phyloP scores from a whole-genome alignment of 495 filamentous ascomycete species.

The Tuber magnatum region DNA sequence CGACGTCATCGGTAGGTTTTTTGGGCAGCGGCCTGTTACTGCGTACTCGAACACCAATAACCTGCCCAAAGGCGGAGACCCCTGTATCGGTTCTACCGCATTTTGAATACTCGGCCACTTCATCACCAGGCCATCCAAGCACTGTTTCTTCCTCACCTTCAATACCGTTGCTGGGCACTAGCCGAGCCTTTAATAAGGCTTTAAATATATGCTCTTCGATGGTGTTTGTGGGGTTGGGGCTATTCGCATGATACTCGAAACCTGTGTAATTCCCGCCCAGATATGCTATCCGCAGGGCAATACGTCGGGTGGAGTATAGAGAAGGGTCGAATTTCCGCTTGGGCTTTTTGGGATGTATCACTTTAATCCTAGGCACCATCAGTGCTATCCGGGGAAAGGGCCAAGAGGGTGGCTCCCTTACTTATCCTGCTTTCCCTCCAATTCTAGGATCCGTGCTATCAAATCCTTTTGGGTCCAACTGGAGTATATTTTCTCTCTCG shows the following conservation, averaged over 20 bases:
- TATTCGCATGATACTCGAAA: constrained; percentile 69
- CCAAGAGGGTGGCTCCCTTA: constrained; percentile 41
- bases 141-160: constrained; percentile 38
- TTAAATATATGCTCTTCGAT: constrained; percentile 91
- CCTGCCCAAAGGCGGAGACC: constrained; percentile 95
- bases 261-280: constrained; percentile 85
- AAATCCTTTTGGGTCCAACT: constrained; percentile 61
- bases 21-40: constrained; percentile 58
- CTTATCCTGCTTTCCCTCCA: constrained; percentile 57
- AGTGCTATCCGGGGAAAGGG: constrained; percentile 3
- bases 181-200: constrained; percentile 66
- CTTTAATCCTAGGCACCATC: constrained; percentile 18
- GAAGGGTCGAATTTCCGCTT: constrained; percentile 61
- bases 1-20: constrained; percentile 9
- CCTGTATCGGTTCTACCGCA: constrained; percentile 88
- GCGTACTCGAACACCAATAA: constrained; percentile 72
- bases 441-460: constrained; percentile 55
- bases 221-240: constrained; percentile 61
- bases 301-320: constrained; percentile 71
- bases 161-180: constrained; percentile 63
- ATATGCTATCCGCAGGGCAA: constrained; percentile 92
- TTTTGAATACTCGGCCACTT: constrained; percentile 80
- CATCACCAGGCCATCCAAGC: constrained; percentile 57
- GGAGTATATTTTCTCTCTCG: constrained; percentile 45
- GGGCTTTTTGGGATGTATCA: constrained; percentile 42